Conservation (phyloP, 768 basidiomycete genomes). For the Phanerochaete carnosa region DNA sequence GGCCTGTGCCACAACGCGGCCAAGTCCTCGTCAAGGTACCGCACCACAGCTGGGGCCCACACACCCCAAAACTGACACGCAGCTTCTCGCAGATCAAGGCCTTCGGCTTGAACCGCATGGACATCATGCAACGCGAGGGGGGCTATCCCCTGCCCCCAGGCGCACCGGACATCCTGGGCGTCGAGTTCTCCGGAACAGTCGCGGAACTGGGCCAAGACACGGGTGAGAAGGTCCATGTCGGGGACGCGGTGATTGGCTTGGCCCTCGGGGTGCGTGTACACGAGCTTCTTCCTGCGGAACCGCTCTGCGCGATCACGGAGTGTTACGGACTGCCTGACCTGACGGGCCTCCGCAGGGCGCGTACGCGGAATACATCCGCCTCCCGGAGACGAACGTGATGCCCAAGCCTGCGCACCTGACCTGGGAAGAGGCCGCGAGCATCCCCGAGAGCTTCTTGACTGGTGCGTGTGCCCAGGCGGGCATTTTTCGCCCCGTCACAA, state of each 20-base stretch:
- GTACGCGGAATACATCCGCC: constrained; percentile 83
- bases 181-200: constrained; percentile 80
- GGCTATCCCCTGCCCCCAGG: constrained; percentile 79
- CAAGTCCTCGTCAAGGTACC: constrained; percentile 85
- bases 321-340: neutral
- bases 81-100: constrained; percentile 55
- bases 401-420: constrained; percentile 71
- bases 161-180: constrained; percentile 72
- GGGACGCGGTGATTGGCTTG: constrained; percentile 88
- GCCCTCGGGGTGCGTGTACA: constrained; percentile 63
- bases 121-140: constrained; percentile 69
- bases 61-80: neutral
- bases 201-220: constrained; percentile 31
- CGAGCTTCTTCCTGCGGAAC: neutral
- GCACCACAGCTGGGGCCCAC: constrained; percentile 5
- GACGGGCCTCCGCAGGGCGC: constrained; percentile 56
- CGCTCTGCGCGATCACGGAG: neutral
- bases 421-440: constrained; percentile 82
- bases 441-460: constrained; percentile 88
- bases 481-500: neutral
- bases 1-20: constrained; percentile 51
- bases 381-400: constrained; percentile 62
- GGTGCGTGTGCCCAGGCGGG: constrained; percentile 50
- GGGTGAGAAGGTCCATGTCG: constrained; percentile 38
- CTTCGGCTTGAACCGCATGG: constrained; percentile 91